These are phyloP conservation scores for Clarireedia hainanense DNA, from an alignment of 2,329 filamentous ascomycete species.

Conservation along the genomic window DNA sequence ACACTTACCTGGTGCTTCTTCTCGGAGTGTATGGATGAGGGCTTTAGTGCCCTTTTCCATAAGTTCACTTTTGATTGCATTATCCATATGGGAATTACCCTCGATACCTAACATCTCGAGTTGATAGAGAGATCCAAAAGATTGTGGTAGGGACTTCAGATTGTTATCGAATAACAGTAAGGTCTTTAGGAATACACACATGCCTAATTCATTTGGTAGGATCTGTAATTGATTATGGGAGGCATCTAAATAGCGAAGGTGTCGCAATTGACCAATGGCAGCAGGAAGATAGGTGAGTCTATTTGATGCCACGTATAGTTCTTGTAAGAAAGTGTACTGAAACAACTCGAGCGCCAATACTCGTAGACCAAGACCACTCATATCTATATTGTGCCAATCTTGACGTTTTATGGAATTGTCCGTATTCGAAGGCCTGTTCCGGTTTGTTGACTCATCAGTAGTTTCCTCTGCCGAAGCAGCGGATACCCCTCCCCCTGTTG, in stretches of 20 bases:
- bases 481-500: conserved; percentile 29
- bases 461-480: conserved; percentile 35
- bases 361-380: conserved; percentile 90
- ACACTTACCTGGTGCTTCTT: conserved; percentile 71
- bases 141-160: conserved; percentile 71
- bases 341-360: conserved; percentile 76
- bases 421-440: conserved; percentile 53
- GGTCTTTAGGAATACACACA: conserved; percentile 87
- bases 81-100: conserved; percentile 79
- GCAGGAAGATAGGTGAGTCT: conserved; percentile 74
- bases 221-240: conserved; percentile 80
- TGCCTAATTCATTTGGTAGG: conserved; percentile 85
- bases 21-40: conserved; percentile 73
- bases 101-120: conserved; percentile 86
- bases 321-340: conserved; percentile 79
- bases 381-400: conserved; percentile 88
- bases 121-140: conserved; percentile 82
- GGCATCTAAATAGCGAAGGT: conserved; percentile 74
- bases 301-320: conserved; percentile 91
- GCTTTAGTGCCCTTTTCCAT: conserved; percentile 82
- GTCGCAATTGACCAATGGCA: conserved; percentile 73
- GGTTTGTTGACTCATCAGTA: conserved; percentile 45
- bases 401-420: conserved; percentile 62
- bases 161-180: conserved; percentile 87
- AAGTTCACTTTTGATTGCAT: conserved; percentile 70